These are phyloP conservation scores for Yamadazyma atmosphaerica DNA, from an alignment of 1,139 yeast genomes.

Conservation along the genomic window DNA sequence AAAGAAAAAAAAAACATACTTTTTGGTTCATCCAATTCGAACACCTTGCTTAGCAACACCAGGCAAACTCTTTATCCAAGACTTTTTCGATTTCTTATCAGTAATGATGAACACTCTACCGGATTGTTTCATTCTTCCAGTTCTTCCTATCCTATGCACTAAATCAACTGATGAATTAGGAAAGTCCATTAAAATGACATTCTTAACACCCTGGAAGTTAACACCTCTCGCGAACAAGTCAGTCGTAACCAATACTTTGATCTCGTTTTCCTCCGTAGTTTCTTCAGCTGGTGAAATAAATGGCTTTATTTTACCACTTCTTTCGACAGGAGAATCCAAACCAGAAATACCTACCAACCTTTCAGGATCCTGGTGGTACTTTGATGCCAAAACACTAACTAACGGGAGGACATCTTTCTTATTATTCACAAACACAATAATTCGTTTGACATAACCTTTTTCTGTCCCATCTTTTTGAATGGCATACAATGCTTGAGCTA, in stretches of 20 bases:
- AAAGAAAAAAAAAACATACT: slow-evolving; percentile 1
- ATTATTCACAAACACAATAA: slow-evolving; percentile 83
- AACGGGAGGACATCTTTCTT: slow-evolving; percentile 63
- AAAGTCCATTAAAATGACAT: slow-evolving; percentile 80
- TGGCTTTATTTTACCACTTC: slow-evolving; percentile 55
- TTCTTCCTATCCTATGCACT: slow-evolving; percentile 90
- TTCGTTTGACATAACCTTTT: slow-evolving; percentile 70
- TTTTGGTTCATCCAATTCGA: slow-evolving; percentile 29
- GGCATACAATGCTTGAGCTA: slow-evolving; percentile 87
- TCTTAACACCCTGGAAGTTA: slow-evolving; percentile 79
- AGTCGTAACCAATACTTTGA: slow-evolving; percentile 79
- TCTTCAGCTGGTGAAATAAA: slow-evolving; percentile 62
- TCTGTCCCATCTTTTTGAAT: slow-evolving; percentile 85
- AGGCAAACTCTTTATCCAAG: slow-evolving; percentile 86
- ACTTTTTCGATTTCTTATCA: slow-evolving; percentile 62
- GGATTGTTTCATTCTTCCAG: slow-evolving; percentile 87
- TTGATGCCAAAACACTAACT: slow-evolving; percentile 50
- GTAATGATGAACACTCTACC: slow-evolving; percentile 83
- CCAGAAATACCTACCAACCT: slow-evolving; percentile 64
- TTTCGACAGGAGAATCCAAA: slow-evolving; percentile 55
- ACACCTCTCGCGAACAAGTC: slow-evolving; percentile 89
- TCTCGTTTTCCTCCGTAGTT: slow-evolving; percentile 26
- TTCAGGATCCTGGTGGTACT: slow-evolving; percentile 55
- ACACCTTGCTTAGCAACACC: slow-evolving; percentile 61
- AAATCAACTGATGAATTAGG: slow-evolving; percentile 85